phyloP scores from a whole-genome alignment of 2,329 filamentous ascomycete species.

The Neoarthrinium moseri region DNA sequence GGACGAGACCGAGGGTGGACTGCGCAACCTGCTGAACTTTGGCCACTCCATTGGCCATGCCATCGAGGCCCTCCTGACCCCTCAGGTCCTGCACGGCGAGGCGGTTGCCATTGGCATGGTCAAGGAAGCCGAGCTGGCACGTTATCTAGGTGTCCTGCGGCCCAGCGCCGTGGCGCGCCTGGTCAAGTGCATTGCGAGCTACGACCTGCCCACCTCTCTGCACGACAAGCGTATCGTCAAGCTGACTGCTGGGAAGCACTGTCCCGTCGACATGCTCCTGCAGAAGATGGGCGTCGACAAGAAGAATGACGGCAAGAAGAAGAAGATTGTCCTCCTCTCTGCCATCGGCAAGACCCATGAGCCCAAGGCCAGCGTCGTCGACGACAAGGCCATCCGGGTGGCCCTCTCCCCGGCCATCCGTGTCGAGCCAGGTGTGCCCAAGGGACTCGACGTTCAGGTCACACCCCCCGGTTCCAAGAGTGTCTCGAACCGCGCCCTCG shows the following conservation, averaged over 20 bases:
- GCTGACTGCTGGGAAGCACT: conserved; percentile 81
- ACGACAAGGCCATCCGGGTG: conserved; percentile 78
- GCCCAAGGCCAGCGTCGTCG: conserved; percentile 83
- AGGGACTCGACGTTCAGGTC: conserved; percentile 67
- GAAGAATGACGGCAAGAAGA: conserved; percentile 93
- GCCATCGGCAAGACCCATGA: conserved; percentile 88
- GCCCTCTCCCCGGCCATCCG: conserved; percentile 77
- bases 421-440: conserved; percentile 70
- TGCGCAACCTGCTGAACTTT: conserved; percentile 94
- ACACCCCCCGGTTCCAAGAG: conserved; percentile 95
- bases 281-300: conserved; percentile 98
- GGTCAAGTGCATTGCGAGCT: conserved; percentile 91
- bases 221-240: conserved; percentile 80
- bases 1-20: conserved; percentile 90
- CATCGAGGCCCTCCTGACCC: conserved; percentile 91
- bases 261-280: conserved; percentile 80
- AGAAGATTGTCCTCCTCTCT: conserved; percentile 92
- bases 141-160: conserved; percentile 81
- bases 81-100: conserved; percentile 93
- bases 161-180: conserved; percentile 87
- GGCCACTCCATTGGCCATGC: conserved; percentile 98
- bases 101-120: conserved; percentile 98
- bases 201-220: conserved; percentile 82
- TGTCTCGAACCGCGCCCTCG: conserved; percentile 90
- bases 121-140: conserved; percentile 90